Base-by-base conservation (phyloP, 2,329 filamentous ascomycete species). In the Trichoderma aggressivum region DNA sequence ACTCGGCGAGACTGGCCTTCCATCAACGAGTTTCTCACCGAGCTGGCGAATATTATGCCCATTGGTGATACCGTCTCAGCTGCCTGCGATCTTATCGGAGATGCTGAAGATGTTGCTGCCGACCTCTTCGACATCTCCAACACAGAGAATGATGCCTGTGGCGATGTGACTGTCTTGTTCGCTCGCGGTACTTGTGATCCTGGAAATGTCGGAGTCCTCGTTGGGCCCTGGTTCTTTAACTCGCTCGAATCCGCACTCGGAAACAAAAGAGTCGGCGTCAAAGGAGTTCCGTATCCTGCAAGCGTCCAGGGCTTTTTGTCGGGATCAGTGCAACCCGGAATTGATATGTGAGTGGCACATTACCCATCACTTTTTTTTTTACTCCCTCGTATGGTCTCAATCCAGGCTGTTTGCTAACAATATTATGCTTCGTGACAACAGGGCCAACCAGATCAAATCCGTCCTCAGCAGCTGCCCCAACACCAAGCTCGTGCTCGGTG, bases 401-500 rank as follows among this genome's bases (percentile, higher is more conserved):
- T 18, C 24, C 5, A 0, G 21, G 3, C 0, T 14, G 21, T 24
- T 11, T 59, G 16, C 50, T 70, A 39, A 64, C 53, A 2, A 39
- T 30, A 3, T 32, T 8, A 4, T 68, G 14, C 8, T 16, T 16
- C 55, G 28, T 5, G 1, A 32, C 30, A 26, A 47, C 12, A 82
- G 83, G 78, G 81, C 82, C 53, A 74, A 80, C 16, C 68, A 75
- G 26, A 73, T 77, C 32, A 73, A 59, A n/a, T 59, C 79, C 24
- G 80, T 81, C 4, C 74, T 78, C 32, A 73, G 75, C 3, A 70
- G 75, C 21, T 78, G 77, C 64, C 76, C 75, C 24, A 66, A 73
- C 30, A 74, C 76, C n/a, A 72, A 74, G 39, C 59, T 78, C 30
- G 76, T 77, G 12, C 47, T 79, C 24, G 69, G 75, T 39, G 78